These are phyloP conservation scores for Coemansia sp. DNA, from an alignment of 192 early-diverging fungal genomes.

Conservation along the genomic window DNA sequence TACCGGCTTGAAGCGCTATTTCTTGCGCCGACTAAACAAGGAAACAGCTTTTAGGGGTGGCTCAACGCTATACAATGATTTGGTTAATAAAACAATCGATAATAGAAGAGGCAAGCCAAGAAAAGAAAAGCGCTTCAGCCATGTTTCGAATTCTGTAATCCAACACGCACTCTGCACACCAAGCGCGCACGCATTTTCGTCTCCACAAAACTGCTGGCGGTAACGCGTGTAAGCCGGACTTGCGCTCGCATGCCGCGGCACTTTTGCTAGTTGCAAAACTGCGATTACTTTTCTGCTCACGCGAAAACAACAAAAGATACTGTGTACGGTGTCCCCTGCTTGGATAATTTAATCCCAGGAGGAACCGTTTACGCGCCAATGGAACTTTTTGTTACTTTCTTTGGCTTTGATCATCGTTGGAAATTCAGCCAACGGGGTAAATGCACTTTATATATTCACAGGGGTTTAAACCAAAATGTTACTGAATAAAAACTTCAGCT, in stretches of 20 bases:
- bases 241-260: background rate
- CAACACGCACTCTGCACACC: background rate
- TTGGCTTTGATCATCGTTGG: background rate
- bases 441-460: background rate
- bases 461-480: too few species aligned
- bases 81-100: constrained; percentile 5
- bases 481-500: too few species aligned
- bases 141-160: constrained; percentile 2
- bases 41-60: constrained; percentile 2
- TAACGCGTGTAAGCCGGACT: constrained; percentile 1
- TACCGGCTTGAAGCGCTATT: background rate
- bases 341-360: background rate
- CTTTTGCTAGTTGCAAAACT: background rate
- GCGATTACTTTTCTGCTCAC: constrained; percentile 7
- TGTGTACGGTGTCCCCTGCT: background rate
- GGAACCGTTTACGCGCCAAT: background rate
- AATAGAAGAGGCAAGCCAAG: constrained; percentile 6
- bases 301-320: constrained; percentile 4
- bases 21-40: background rate
- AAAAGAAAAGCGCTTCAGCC: constrained; percentile 1
- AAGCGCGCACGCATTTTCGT: constrained; percentile 8
- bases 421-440: background rate
- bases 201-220: background rate
- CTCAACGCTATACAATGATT: constrained; percentile 1
- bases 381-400: background rate